Evolutionary conservation across 495 filamentous ascomycete genomes (phyloP).

Genomic region (Baudoinia panamericana): DNA sequence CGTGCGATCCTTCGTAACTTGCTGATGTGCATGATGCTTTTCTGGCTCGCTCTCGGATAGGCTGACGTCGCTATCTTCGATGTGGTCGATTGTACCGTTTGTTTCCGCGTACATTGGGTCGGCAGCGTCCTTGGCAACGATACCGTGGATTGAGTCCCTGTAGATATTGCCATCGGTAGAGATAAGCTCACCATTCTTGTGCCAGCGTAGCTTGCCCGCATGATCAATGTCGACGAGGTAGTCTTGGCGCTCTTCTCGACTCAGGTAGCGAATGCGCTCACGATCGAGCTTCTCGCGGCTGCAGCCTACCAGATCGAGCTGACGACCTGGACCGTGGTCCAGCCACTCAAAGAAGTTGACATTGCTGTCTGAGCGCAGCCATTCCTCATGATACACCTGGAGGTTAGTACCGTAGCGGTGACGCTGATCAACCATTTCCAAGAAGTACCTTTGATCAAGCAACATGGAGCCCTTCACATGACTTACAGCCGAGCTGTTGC

Average conservation of each 20-base stretch:
- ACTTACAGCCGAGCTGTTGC: not conserved
- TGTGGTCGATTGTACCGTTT: not conserved
- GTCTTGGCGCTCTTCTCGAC: slow-evolving; percentile 28
- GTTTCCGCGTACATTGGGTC: not conserved
- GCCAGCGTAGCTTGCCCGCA: slow-evolving; percentile 28
- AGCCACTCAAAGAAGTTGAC: slow-evolving; percentile 94
- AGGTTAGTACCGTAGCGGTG: slow-evolving; percentile 79
- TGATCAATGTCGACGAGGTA: slow-evolving; percentile 30
- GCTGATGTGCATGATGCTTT: slow-evolving; percentile 37
- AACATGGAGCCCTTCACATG: slow-evolving; percentile 15
- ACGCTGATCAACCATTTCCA: slow-evolving; percentile 69
- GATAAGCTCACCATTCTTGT: slow-evolving; percentile 57
- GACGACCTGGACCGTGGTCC: slow-evolving; percentile 49
- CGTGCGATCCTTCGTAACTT: slow-evolving; percentile 39
- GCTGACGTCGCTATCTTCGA: not conserved
- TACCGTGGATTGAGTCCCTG: slow-evolving; percentile 64
- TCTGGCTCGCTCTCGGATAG: slow-evolving; percentile 3
- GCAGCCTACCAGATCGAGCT: slow-evolving; percentile 28
- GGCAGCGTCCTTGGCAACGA: slow-evolving; percentile 52
- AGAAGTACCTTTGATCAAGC: slow-evolving; percentile 78
- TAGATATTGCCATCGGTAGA: slow-evolving; percentile 54
- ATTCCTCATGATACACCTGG: slow-evolving; percentile 63
- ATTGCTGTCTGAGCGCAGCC: slow-evolving; percentile 57
- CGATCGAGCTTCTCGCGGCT: slow-evolving; percentile 25
- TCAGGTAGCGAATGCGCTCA: slow-evolving; percentile 29